A percentile compares a stretch with the other conserved stretches of the same genome.
Evolutionary conservation across 139 green algal species (phyloP).

Genomic region (Pycnococcus provasolii): DNA sequence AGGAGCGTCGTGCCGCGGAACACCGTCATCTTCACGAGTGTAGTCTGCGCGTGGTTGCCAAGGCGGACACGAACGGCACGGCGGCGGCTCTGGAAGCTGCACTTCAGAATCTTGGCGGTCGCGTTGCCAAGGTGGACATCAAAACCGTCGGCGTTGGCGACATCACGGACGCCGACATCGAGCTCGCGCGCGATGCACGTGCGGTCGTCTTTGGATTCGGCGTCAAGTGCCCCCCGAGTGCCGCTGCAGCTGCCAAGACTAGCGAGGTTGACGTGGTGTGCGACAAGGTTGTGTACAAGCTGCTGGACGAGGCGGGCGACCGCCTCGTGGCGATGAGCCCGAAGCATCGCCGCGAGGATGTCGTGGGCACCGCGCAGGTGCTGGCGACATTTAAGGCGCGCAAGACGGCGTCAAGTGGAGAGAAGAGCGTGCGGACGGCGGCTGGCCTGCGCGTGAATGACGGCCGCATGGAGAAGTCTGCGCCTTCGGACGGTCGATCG

Average conservation of each 20-base stretch:
- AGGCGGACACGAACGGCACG: conserved; percentile 28
- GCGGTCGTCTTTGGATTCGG: conserved; percentile 24
- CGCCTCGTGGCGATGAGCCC: background rate
- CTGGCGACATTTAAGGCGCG: no score
- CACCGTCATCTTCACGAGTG: background rate
- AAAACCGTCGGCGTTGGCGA: conserved; percentile 16
- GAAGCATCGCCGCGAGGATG: background rate
- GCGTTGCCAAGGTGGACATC: conserved; percentile 11
- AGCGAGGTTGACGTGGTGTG: conserved; percentile 6
- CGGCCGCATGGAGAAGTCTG: no score
- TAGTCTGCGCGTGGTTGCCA: conserved; percentile 19
- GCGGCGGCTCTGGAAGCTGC: conserved; percentile 16
- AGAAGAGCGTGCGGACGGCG: no score
- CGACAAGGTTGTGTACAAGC: conserved; percentile 22
- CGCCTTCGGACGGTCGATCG: no score
- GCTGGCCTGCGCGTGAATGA: no score
- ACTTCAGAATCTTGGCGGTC: conserved; percentile 4
- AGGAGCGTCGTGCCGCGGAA: background rate
- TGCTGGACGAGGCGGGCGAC: conserved; percentile 19
- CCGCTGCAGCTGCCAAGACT: conserved; percentile 43
- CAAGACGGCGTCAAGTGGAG: no score
- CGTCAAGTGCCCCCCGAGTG: conserved; percentile 33
- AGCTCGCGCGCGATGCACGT: conserved; percentile 10
- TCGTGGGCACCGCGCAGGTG: conserved; percentile 6
- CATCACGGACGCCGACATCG: conserved; percentile 21